Percentiles rank a stretch among this genome's conserved stretches.
Evolutionary conservation across 108 stramenopile species (phyloP).

Genomic region (Seminavis robusta): DNA sequence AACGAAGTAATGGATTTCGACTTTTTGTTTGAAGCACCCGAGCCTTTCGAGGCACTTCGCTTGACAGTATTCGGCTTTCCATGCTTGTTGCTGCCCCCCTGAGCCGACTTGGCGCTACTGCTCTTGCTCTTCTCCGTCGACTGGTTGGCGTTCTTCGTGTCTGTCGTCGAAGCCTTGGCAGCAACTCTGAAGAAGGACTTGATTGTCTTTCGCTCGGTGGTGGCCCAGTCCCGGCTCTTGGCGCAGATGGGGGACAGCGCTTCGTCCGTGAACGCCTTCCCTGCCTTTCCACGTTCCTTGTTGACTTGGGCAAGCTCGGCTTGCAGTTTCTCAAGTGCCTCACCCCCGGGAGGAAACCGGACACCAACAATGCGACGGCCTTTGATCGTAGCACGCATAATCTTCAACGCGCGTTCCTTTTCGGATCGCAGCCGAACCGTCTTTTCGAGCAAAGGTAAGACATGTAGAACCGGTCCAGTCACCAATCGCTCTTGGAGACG

Average conservation of each 20-base stretch:
- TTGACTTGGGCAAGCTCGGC: constrained; percentile 18
- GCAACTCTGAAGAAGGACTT: constrained; percentile 42
- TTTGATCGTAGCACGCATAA: constrained; percentile 40
- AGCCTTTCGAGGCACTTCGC: too few species aligned
- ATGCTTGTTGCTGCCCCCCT: too few species aligned
- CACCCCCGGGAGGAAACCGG: constrained; percentile 44
- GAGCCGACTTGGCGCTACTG: too few species aligned
- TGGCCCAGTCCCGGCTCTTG: constrained; percentile 34
- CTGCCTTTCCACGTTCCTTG: constrained; percentile 11
- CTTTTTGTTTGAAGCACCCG: too few species aligned
- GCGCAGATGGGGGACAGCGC: constrained; percentile 21
- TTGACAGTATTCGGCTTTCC: too few species aligned
- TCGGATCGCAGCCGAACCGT: constrained; percentile 26
- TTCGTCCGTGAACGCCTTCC: constrained; percentile 34
- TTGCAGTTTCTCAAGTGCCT: constrained; percentile 27
- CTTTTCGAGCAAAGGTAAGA: constrained; percentile 51
- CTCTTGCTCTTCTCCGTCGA: too few species aligned
- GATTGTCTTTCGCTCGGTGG: constrained; percentile 52
- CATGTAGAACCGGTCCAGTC: constrained; percentile 52
- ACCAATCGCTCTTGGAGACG: constrained; percentile 41
- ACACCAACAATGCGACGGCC: constrained; percentile 48
- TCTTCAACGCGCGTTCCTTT: constrained; percentile 36
- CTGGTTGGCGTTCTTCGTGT: too few species aligned
- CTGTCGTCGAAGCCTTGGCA: too few species aligned
- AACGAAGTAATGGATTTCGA: too few species aligned